These are phyloP conservation scores for Oryza australiensis DNA, from an alignment of 176 grass and related monocot genomes.

Conservation along the genomic window DNA sequence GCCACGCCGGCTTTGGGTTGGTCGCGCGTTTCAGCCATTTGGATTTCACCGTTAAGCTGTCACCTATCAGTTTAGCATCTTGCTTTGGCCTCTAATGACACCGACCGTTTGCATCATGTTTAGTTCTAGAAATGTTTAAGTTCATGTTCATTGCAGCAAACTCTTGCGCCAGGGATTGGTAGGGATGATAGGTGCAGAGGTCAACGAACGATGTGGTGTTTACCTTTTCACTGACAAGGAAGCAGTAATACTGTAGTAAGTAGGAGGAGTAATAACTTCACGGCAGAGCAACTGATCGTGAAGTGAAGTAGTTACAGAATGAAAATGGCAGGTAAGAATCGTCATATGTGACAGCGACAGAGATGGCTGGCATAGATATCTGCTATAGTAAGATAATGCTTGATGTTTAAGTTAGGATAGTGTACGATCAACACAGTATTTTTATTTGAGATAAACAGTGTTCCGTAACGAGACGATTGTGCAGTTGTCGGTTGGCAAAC, in stretches of 20 bases:
- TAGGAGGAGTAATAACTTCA: not conserved
- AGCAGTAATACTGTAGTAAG: not conserved
- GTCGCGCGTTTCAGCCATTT: not conserved
- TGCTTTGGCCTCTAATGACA: not conserved
- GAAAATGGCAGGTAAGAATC: not conserved
- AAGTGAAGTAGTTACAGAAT: not conserved
- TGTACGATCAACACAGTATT: not conserved
- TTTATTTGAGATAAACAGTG: too few relatives aligned
- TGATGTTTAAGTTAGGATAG: not conserved
- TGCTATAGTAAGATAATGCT: not conserved
- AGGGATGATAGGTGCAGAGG: not conserved
- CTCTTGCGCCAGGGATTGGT: not conserved
- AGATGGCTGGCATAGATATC: not conserved
- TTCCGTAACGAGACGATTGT: not conserved
- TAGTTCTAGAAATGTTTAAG: not conserved
- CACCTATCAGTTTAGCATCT: not conserved
- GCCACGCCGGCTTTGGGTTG: conserved; percentile 22
- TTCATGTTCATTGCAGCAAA: not conserved
- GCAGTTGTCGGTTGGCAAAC: not conserved
- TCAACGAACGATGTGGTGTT: not conserved
- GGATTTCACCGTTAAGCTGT: not conserved
- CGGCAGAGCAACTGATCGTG: not conserved
- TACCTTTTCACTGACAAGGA: not conserved
- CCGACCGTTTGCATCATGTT: not conserved
- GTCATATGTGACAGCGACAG: not conserved